These are phyloP conservation scores for Peronospora destructor DNA, from an alignment of 352 stramenopile genomes.

Conservation along the genomic window DNA sequence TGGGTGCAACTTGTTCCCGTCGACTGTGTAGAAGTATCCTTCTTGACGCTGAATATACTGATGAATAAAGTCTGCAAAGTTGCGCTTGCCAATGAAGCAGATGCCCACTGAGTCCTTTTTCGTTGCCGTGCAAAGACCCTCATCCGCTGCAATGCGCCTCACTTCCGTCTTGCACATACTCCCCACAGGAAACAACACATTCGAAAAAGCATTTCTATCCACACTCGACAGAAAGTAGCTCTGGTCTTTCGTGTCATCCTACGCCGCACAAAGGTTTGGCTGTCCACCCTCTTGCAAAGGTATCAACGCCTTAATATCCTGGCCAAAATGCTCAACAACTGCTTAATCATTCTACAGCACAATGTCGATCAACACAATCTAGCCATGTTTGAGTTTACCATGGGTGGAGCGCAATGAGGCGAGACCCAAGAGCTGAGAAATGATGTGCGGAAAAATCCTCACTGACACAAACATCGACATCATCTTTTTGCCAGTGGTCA, in stretches of 20 bases:
- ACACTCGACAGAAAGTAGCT: constrained; percentile 95
- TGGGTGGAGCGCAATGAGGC: constrained; percentile 55
- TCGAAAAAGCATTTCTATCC: constrained; percentile 49
- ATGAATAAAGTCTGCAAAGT: constrained; percentile 89
- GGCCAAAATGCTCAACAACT: constrained; percentile 26
- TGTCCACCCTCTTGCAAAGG: constrained; percentile 21
- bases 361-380: constrained; percentile 13
- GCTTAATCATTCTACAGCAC: constrained; percentile 2
- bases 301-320: constrained; percentile 32
- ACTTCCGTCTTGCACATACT: constrained; percentile 89
- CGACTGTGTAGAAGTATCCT: constrained; percentile 78
- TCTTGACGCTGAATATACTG: constrained; percentile 77
- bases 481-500: constrained; percentile 74
- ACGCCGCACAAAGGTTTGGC: constrained; percentile 75
- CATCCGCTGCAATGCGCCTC: constrained; percentile 72
- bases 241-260: constrained; percentile 92
- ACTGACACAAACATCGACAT: constrained; percentile 44
- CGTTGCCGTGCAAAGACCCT: constrained; percentile 78
- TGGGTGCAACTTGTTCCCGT: constrained; percentile 50
- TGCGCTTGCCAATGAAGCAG: constrained; percentile 97
- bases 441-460: constrained; percentile 59
- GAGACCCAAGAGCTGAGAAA: constrained; percentile 55
- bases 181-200: constrained; percentile 94
- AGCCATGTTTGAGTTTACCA: constrained; percentile 37
- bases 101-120: constrained; percentile 97